phyloP scores from a whole-genome alignment of 768 basidiomycete genomes.

The Russula sp. region DNA sequence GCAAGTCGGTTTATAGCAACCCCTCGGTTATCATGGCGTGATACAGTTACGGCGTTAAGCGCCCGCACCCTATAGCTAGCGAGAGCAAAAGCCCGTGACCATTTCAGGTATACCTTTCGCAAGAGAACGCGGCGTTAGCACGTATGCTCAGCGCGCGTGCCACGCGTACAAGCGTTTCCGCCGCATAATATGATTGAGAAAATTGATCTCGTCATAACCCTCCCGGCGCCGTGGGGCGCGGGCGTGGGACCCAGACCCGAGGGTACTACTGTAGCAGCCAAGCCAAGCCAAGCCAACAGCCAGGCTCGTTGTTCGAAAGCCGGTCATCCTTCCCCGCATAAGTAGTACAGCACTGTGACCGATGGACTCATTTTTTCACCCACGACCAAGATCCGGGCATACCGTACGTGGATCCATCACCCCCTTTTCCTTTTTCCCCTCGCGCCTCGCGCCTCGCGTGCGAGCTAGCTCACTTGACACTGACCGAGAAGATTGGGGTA shows the following conservation, averaged over 20 bases:
- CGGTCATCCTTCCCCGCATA: neutral
- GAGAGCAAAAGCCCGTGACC: conserved; percentile 21
- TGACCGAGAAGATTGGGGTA: too few relatives aligned
- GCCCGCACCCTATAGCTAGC: neutral
- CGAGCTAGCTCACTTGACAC: too few relatives aligned
- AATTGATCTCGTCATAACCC: neutral
- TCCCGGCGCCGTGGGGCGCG: neutral
- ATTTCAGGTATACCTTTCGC: conserved; percentile 13
- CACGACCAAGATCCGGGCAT: neutral
- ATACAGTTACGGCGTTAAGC: neutral
- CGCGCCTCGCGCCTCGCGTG: too few relatives aligned
- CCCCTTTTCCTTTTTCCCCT: too few relatives aligned
- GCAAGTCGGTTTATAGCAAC: neutral
- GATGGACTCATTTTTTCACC: too few relatives aligned
- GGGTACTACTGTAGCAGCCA: neutral
- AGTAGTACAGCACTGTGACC: too few relatives aligned
- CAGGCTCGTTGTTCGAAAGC: too few relatives aligned
- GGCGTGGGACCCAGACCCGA: neutral
- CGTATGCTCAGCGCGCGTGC: conserved; percentile 23
- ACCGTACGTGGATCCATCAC: too few relatives aligned
- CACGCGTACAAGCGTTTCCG: neutral
- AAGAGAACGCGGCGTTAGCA: conserved; percentile 19
- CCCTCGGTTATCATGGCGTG: neutral
- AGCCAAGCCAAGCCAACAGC: neutral
- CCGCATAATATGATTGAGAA: neutral